phyloP scores from a whole-genome alignment of 129 eudicot species.

The Chrysanthemum makinoi region DNA sequence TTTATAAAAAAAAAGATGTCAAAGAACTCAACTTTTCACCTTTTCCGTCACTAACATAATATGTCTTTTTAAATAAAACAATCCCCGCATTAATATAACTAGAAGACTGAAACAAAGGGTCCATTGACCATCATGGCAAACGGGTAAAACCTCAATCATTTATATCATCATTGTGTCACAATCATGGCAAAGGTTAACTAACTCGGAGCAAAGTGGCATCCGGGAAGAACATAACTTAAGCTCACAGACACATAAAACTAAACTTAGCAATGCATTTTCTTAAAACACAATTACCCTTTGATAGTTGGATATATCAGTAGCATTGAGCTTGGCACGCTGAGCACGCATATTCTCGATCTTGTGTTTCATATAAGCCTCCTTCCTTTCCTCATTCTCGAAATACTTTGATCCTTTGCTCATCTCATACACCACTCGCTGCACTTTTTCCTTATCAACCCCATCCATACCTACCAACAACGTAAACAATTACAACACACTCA shows the following conservation, averaged over 20 bases:
- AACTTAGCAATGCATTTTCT: not conserved
- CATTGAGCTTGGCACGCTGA: conserved; percentile 55
- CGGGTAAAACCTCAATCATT: not conserved
- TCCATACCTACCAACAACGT: conserved; percentile 70
- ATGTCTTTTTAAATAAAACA: too few relatives aligned
- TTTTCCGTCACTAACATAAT: too few relatives aligned
- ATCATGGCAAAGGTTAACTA: conserved; percentile 5
- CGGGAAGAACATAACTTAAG: not conserved
- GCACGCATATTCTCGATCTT: conserved; percentile 73
- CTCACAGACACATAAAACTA: not conserved
- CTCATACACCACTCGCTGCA: conserved; percentile 89
- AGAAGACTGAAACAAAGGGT: too few relatives aligned
- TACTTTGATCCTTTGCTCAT: conserved; percentile 98
- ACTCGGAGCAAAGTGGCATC: not conserved
- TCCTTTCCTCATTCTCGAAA: conserved; percentile 79
- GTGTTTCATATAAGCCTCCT: conserved; percentile 76
- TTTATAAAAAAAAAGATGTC: too few relatives aligned
- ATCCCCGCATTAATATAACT: too few relatives aligned
- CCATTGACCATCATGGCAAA: too few relatives aligned
- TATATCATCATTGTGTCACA: conserved; percentile 2
- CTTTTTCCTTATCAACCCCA: conserved; percentile 97
- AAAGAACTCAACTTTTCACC: too few relatives aligned
- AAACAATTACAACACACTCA: too few relatives aligned
- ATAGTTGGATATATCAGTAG: conserved; percentile 54
- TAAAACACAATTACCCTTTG: conserved; percentile 50